Base-by-base conservation (phyloP, 345 rosid species). In the Brassica nigra region DNA sequence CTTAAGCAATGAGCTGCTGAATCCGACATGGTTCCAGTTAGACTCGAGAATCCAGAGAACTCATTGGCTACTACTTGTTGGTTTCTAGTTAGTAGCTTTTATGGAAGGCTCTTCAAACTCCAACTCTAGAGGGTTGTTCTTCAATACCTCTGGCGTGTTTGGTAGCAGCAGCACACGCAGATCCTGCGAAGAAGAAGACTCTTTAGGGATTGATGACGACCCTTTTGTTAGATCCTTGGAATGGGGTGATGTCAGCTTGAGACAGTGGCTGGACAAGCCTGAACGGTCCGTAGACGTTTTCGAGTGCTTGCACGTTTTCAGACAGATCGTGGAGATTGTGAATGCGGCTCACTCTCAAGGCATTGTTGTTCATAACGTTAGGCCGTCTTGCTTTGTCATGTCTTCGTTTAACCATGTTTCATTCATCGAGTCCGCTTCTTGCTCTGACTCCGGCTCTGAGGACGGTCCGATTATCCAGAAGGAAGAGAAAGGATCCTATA, bases 381-480 rank as follows among this genome's bases (percentile, higher is more conserved):
- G 91, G 76, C 99, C 99, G 18, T 95, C 99, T 36, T 95, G 99
- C 86, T 93, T 95, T 59, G 86, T 91, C 23, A 89, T 95, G 96
- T 89, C 99, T 59, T 90, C 99, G 1, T 93, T 88, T 76, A 90
- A 91, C 86, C 96, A 86, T 65, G 89, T 95, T 71, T 91, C 99
- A 18, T 93, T 95, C 90, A 93, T 95, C 9, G 97, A 95, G 72
- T 93, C 99, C 52, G 95, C 96, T 66, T 93, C 99, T 70, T 91
- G 94, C 86, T 95, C 99, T 10, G 98, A 93, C 79, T 89, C 96
- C 16, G 98, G 99, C 66, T 95, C 99, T 61, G 99, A 95, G 80
- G 97, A 89, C 79, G 90, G 87, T 78, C 78, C 75, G 44, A 85
- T 85, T 78, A 82, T 83, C 83, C 92, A 80, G 66, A 83, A 69